phyloP scores from a whole-genome alignment of 352 stramenopile genomes.

The Phytophthora cryptogea region DNA sequence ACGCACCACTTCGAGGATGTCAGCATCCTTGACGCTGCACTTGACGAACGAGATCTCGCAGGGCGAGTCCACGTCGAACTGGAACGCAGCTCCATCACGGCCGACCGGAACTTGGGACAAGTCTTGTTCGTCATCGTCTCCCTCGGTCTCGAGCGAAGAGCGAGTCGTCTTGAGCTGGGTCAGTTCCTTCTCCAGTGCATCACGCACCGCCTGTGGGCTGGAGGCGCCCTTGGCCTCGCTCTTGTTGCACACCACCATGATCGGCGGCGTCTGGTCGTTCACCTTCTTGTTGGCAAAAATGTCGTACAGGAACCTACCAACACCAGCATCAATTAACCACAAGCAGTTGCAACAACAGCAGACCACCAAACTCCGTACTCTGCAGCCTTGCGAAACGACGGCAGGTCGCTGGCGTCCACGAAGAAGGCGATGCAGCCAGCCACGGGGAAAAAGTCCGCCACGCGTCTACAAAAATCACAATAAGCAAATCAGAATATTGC shows the following conservation, averaged over 20 bases:
- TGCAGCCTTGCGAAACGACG: constrained; percentile 76
- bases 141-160: constrained; percentile 84
- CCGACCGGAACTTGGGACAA: constrained; percentile 71
- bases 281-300: constrained; percentile 87
- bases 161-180: constrained; percentile 87
- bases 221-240: constrained; percentile 55
- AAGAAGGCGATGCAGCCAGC: constrained; percentile 76
- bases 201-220: constrained; percentile 54
- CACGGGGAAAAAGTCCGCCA: constrained; percentile 78
- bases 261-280: constrained; percentile 68
- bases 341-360: constrained; percentile 1
- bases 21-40: constrained; percentile 69
- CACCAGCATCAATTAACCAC: background rate
- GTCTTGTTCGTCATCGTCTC: constrained; percentile 79
- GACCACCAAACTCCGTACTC: constrained; percentile 48
- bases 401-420: constrained; percentile 64
- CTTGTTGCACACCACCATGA: constrained; percentile 89
- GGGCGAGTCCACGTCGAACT: constrained; percentile 81
- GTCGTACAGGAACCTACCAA: constrained; percentile 77
- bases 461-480: constrained; percentile 44
- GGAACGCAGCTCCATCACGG: constrained; percentile 70
- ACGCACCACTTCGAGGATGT: constrained; percentile 61
- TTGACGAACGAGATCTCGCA: constrained; percentile 80
- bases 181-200: constrained; percentile 79
- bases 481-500: background rate